A percentile compares a stretch with the other conserved stretches of the same genome.
These are phyloP conservation scores for Stereocaulon alpinum DNA, from an alignment of 495 filamentous ascomycete species.

Conservation along the genomic window DNA sequence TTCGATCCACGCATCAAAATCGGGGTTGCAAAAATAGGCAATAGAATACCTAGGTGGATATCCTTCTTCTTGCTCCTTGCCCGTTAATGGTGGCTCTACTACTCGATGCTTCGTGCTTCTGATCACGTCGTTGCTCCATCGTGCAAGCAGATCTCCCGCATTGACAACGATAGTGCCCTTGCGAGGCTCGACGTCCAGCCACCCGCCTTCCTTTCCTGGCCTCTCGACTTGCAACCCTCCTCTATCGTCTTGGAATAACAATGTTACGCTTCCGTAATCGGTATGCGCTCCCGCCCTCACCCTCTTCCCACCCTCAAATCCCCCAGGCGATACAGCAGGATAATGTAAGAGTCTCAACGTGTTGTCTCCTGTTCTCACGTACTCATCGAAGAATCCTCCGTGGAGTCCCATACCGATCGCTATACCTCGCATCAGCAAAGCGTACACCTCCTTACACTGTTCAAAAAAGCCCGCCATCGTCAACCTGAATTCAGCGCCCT, in stretches of 20 bases:
- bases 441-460: constrained; percentile 63
- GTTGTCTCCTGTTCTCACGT: constrained; percentile 66
- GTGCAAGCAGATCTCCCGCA: constrained; percentile 75
- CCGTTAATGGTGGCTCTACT: constrained; percentile 61
- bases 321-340: constrained; percentile 53
- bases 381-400: constrained; percentile 66
- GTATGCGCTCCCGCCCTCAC: constrained; percentile 80
- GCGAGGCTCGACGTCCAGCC: constrained; percentile 76
- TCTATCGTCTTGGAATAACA: constrained; percentile 77
- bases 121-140: constrained; percentile 88
- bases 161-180: constrained; percentile 80
- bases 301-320: constrained; percentile 64
- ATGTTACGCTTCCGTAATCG: constrained; percentile 80
- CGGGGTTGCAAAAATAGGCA: constrained; percentile 86
- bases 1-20: constrained; percentile 67
- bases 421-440: constrained; percentile 77
- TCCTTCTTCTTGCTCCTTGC: constrained; percentile 21
- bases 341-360: constrained; percentile 86
- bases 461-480: constrained; percentile 65
- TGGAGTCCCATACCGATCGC: constrained; percentile 72
- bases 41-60: constrained; percentile 43
- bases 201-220: constrained; percentile 51
- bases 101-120: constrained; percentile 84
- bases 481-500: constrained; percentile 55
- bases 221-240: constrained; percentile 80